Conservation (phyloP, 1,284 basidiomycete species). For the Calocybe gambosa region DNA sequence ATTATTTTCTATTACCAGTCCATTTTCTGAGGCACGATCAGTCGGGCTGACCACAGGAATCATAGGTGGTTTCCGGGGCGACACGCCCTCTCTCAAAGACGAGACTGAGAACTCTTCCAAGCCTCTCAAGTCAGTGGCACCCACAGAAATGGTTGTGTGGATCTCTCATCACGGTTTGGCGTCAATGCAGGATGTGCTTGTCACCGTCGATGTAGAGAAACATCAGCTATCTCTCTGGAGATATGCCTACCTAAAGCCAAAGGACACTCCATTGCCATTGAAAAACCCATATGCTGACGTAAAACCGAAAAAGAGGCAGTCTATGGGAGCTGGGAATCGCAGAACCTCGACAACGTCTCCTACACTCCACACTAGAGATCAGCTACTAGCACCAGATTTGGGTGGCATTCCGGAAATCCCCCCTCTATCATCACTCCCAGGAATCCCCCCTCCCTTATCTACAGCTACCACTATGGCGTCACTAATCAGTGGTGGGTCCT, state of each 20-base stretch:
- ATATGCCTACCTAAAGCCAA: slow-evolving; percentile 58
- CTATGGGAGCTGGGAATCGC: slow-evolving; percentile 22
- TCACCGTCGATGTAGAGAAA: slow-evolving; percentile 51
- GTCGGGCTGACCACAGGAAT: slow-evolving; percentile 60
- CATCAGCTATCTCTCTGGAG: slow-evolving; percentile 60
- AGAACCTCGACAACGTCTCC: slow-evolving; percentile 33
- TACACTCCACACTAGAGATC: slow-evolving; percentile 25
- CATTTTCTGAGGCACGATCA: slow-evolving; percentile 68
- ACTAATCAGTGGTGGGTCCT: slow-evolving; percentile 32
- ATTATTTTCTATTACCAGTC: slow-evolving; percentile 71
- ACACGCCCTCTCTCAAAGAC: slow-evolving; percentile 40
- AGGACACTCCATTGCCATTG: slow-evolving; percentile 37
- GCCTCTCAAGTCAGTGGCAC: slow-evolving; percentile 45
- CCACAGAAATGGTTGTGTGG: slow-evolving; percentile 60
- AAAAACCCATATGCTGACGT: slow-evolving; percentile 13
- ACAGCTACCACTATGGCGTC: slow-evolving; percentile 48
- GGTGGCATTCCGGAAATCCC: slow-evolving; percentile 33
- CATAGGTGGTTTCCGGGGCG: slow-evolving; percentile 35
- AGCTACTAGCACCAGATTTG: slow-evolving; percentile 24
- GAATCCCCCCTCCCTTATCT: slow-evolving; percentile 39
- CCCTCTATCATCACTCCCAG: slow-evolving; percentile 35
- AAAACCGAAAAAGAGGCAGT: slow-evolving; percentile 24
- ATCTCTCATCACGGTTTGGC: slow-evolving; percentile 42
- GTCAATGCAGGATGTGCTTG: slow-evolving; percentile 41
- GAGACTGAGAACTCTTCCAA: slow-evolving; percentile 47